Evolutionary conservation across 345 rosid species (phyloP).

Genomic region (Gynandropsis gynandra): DNA sequence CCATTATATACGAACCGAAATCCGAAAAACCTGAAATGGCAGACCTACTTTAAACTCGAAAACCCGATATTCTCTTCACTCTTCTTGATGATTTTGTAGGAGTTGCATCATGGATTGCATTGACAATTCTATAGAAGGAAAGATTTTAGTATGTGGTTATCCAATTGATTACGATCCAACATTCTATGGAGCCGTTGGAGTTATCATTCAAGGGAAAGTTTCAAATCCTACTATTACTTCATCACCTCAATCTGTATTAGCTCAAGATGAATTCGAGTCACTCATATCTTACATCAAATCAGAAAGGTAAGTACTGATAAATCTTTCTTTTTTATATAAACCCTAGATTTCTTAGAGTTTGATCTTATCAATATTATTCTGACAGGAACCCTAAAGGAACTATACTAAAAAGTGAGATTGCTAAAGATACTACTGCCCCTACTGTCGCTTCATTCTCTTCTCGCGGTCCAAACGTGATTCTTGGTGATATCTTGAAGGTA

Average conservation of each 20-base stretch:
- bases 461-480: slow-evolving; percentile 26
- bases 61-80: neutral
- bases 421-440: slow-evolving; percentile 21
- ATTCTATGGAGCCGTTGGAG: slow-evolving; percentile 23
- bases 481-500: slow-evolving; percentile 26
- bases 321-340: slow-evolving; percentile 3
- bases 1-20: too few species aligned
- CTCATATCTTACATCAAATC: slow-evolving; percentile 26
- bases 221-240: neutral
- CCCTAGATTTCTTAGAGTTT: neutral
- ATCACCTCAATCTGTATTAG: slow-evolving; percentile 14
- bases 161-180: rapidly evolving
- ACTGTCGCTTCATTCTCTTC: slow-evolving; percentile 27
- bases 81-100: slow-evolving; percentile 12
- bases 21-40: too few species aligned
- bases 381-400: slow-evolving; percentile 20
- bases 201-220: neutral
- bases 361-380: neutral
- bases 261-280: neutral
- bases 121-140: slow-evolving; percentile 17
- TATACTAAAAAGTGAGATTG: slow-evolving; percentile 21
- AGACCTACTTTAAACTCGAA: neutral
- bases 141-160: slow-evolving; percentile 23
- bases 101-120: neutral
- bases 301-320: slow-evolving; percentile 22